Evolutionary conservation across 768 basidiomycete species (phyloP), one percentile per base, ranked within the genome.

Genomic region (Cystobasidium ongulense): DNA sequence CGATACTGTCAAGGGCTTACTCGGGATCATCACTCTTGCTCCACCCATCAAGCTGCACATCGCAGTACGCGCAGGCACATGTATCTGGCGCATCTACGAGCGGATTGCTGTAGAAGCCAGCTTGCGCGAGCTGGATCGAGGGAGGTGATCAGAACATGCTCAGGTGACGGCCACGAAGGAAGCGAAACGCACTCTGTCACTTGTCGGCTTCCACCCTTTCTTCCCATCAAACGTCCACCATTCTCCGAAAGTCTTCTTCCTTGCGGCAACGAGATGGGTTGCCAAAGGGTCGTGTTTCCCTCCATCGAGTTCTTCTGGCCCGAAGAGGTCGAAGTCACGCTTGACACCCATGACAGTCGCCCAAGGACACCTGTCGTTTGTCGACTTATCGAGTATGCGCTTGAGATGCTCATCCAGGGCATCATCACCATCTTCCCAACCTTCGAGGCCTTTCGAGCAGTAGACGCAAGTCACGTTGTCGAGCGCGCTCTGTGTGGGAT

Each of bases 351-450:
- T 65, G 54, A 82, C 82, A 25, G 90, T 70, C 29, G 87, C 87
- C 81, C 93, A 96, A 52, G 90, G 84, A 25, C 89, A 86, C 35
- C 85, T 83, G 0, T 91, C 92, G 92, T 92, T 96, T 4, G 87
- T 84, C 80, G 92, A 94, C n/a, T 80, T 81, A 59, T 79, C 83
- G 2, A 54, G 3, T 76, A 88, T 89, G 78, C 91, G 90, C 36
- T 83, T 80, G 80, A 85, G 88, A 78, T 98, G 94, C 43, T 95
- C 88, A 46, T 86, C 84, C 76, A 90, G 89, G 0, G 94, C 93
- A 81, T 94, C 90, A 77, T 98, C 93, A 0, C 86, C 83, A 54
- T 84, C 84, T 59, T 89, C 89, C 94, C 94, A 98, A 23, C 89
- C 90, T 67, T 87, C 86, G 10, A 97, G 84, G 75, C 88, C 84